Conservation (phyloP, 768 basidiomycete species). For the Neoboletus subvelutipes region DNA sequence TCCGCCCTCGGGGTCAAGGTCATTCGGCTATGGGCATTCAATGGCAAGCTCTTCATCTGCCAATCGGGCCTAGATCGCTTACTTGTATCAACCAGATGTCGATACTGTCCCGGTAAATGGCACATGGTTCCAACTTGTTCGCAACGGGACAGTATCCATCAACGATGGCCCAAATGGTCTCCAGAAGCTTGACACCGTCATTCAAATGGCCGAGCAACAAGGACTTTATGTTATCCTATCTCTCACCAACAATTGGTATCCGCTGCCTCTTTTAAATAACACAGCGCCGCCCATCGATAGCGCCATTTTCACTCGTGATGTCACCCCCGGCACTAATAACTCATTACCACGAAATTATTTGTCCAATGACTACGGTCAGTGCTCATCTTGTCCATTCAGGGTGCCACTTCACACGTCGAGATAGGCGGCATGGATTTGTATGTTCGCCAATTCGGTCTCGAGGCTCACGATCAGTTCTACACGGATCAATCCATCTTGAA, state of each 20-base stretch:
- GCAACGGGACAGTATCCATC: slow-evolving; percentile 52
- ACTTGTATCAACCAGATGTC: slow-evolving; percentile 42
- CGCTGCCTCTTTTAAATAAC: slow-evolving; percentile 35
- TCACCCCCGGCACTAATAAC: slow-evolving; percentile 36
- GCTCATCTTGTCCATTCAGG: not conserved
- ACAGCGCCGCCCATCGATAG: not conserved
- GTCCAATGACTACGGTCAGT: slow-evolving; percentile 61
- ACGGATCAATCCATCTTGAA: slow-evolving; percentile 46
- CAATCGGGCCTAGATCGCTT: not conserved
- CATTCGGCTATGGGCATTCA: slow-evolving; percentile 71
- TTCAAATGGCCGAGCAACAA: slow-evolving; percentile 52
- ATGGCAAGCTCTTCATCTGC: slow-evolving; percentile 40
- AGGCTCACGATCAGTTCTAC: slow-evolving; percentile 60
- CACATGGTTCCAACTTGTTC: slow-evolving; percentile 62
- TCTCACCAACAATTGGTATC: slow-evolving; percentile 65
- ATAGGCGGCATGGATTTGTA: slow-evolving; percentile 68
- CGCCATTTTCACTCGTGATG: slow-evolving; percentile 25
- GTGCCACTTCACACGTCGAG: slow-evolving; percentile 5
- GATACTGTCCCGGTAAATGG: slow-evolving; percentile 51
- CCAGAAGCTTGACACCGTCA: slow-evolving; percentile 59
- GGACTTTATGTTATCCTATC: slow-evolving; percentile 53
- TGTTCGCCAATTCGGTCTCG: slow-evolving; percentile 45
- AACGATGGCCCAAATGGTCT: slow-evolving; percentile 63
- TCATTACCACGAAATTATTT: slow-evolving; percentile 50
- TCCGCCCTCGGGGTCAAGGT: slow-evolving; percentile 54